Percentiles rank a stretch among this genome's conserved stretches.
Evolutionary conservation across 2,329 filamentous ascomycete genomes (phyloP).

Genomic region (Talaromyces islandicus): DNA sequence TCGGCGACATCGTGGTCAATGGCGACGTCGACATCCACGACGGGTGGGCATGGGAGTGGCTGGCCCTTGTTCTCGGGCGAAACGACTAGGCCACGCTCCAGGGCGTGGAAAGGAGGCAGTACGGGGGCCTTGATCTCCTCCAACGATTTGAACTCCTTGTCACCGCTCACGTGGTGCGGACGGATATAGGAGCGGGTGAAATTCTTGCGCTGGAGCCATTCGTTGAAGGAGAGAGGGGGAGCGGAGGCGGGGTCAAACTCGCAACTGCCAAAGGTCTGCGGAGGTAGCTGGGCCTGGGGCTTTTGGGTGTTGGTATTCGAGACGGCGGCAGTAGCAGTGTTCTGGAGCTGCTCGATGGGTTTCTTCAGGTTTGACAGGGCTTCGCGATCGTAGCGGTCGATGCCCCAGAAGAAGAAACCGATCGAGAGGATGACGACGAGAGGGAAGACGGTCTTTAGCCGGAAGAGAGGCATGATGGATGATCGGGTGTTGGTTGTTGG

Average conservation of each 20-base stretch:
- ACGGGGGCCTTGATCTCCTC: conserved; percentile 34
- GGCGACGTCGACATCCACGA: conserved; percentile 36
- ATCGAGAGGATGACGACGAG: conserved; percentile 33
- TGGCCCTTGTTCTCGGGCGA: conserved; percentile 26
- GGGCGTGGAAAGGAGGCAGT: conserved; percentile 30
- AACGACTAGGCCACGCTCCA: conserved; percentile 35
- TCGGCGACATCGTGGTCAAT: conserved; percentile 33
- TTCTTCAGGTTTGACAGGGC: conserved; percentile 31
- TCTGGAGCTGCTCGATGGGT: conserved; percentile 23
- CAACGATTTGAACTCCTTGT: conserved; percentile 32
- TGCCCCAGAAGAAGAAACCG: conserved; percentile 35
- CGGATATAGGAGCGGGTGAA: conserved; percentile 39
- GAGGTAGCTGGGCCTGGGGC: conserved; percentile 19
- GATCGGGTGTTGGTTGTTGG: conserved; percentile 15
- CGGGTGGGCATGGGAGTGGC: conserved; percentile 31
- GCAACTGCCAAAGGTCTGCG: conserved; percentile 20
- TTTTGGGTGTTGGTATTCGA: conserved; percentile 1
- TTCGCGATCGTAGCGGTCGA: conserved; percentile 34
- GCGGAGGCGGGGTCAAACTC: conserved; percentile 28
- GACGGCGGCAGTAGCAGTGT: not conserved
- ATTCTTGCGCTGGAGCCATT: conserved; percentile 40
- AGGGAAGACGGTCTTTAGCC: conserved; percentile 34
- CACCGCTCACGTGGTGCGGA: conserved; percentile 28
- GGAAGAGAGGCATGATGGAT: conserved; percentile 34
- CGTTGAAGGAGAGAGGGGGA: conserved; percentile 31